Evolutionary conservation across 2,329 filamentous ascomycete species (phyloP).

Genomic region (Monosporascus cannonballus): DNA sequence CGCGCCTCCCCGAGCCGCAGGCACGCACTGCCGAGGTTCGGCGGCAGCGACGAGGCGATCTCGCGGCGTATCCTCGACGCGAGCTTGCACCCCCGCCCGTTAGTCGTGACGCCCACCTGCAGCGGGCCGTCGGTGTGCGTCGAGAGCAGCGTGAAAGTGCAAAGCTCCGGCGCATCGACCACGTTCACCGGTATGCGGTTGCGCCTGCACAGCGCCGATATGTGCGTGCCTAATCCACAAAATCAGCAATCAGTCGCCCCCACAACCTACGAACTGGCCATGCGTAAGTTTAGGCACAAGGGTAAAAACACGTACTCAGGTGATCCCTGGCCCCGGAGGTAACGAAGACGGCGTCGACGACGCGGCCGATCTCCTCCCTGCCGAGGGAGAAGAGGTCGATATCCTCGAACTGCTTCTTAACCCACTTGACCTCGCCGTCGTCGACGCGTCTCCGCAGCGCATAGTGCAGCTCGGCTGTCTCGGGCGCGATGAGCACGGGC

Average conservation of each 20-base stretch:
- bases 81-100: conserved; percentile 89
- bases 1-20: conserved; percentile 69
- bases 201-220: conserved; percentile 69
- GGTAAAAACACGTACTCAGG: conserved; percentile 24
- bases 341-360: conserved; percentile 92
- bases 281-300: neutral
- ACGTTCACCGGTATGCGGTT: conserved; percentile 91
- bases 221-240: conserved; percentile 46
- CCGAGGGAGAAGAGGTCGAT: conserved; percentile 69
- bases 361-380: conserved; percentile 66
- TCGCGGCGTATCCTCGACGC: conserved; percentile 85
- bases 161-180: conserved; percentile 77
- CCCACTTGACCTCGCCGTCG: conserved; percentile 59
- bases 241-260: neutral
- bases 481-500: conserved; percentile 72
- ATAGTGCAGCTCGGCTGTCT: conserved; percentile 52
- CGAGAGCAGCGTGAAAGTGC: conserved; percentile 83
- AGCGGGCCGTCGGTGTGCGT: conserved; percentile 86
- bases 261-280: neutral
- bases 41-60: conserved; percentile 73
- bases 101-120: conserved; percentile 93
- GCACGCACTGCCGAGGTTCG: conserved; percentile 70
- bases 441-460: conserved; percentile 58
- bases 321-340: conserved; percentile 50
- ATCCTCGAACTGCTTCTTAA: conserved; percentile 61